Base-by-base conservation (phyloP, 129 eudicot species). In the Flaveria ramosissima region DNA sequence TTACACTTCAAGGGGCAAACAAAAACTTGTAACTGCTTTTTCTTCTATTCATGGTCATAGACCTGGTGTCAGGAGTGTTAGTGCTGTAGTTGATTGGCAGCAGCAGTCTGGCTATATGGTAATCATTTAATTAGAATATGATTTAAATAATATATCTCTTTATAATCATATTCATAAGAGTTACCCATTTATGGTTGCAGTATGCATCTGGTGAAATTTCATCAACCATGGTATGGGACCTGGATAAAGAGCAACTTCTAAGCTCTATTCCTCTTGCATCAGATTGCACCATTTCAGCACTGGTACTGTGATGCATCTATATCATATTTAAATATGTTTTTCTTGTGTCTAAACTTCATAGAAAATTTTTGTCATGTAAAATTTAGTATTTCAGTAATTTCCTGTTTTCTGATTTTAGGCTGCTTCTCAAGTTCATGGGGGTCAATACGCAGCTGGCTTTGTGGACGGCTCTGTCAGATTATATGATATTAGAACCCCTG, bases 1-100 rank as follows among this genome's bases (percentile, higher is more conserved):
- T 82, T 94, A 89, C 70, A 71, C 87, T 32, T 17, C 51, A 3
- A 80, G 75, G 88, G 89, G 89, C 39, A 82, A 75, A 77, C 96
- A 91, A 84, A 94, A 86, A 80, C 95, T 91, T 24, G 94, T 94
- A 73, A 89, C 99, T 77, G 99, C 97, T 0, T 94, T 94, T 71
- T 84, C 97, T 47, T 86, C 99, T 23, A 75, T 94, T 73, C 99
- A 90, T 74, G 99, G 96, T 62, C 93, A 87, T 74, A 89, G 88
- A 77, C 97, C 94, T 66, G 89, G 92, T 78, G 92, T 80, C 26
- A 87, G 97, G 48, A 86, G 92, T 84, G 88, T 89, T 20, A 91
- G 85, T 63, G 97, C 96, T 39, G 97, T 94, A 55, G 97, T 94
- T 82, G 99, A 94, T 87, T 94, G 99, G 99, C 99, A 94, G 85